A percentile compares a stretch with the other conserved stretches of the same genome.
Conservation (phyloP, 768 basidiomycete species). For the Podaxis sp. region DNA sequence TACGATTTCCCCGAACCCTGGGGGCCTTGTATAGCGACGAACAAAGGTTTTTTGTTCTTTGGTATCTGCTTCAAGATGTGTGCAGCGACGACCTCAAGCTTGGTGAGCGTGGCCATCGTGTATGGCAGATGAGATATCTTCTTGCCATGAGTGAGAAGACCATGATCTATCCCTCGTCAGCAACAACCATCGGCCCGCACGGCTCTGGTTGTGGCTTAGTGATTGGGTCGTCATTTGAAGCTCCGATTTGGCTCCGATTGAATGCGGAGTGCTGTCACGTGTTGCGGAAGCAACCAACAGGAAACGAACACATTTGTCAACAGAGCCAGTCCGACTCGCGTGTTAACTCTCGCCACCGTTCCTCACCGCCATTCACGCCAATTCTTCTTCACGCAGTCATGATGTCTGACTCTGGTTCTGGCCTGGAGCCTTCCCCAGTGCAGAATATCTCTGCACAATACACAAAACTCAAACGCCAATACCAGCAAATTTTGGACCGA, state of each 20-base stretch:
- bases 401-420: slow-evolving; percentile 48
- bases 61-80: slow-evolving; percentile 27
- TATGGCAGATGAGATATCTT: slow-evolving; percentile 3
- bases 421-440: slow-evolving; percentile 41
- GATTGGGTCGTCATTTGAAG: background rate
- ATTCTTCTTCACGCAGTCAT: slow-evolving; percentile 29
- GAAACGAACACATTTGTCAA: slow-evolving; percentile 15
- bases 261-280: background rate
- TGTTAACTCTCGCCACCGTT: slow-evolving; percentile 12
- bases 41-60: slow-evolving; percentile 46
- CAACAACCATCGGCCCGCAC: background rate
- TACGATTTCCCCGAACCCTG: slow-evolving; percentile 94
- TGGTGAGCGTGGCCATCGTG: slow-evolving; percentile 18
- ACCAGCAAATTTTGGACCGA: slow-evolving; percentile 87
- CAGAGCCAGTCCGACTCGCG: slow-evolving; percentile 4
- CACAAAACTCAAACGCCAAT: slow-evolving; percentile 62
- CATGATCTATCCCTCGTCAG: background rate
- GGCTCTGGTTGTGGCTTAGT: background rate
- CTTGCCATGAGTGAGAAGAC: background rate
- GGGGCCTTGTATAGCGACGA: slow-evolving; percentile 88
- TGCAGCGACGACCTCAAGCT: slow-evolving; percentile 28
- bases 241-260: too few species aligned
- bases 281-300: background rate
- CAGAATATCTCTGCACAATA: slow-evolving; percentile 44
- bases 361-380: slow-evolving; percentile 1